phyloP scores from a whole-genome alignment of 176 grass and related monocot species.

The Saccharum officinarum region DNA sequence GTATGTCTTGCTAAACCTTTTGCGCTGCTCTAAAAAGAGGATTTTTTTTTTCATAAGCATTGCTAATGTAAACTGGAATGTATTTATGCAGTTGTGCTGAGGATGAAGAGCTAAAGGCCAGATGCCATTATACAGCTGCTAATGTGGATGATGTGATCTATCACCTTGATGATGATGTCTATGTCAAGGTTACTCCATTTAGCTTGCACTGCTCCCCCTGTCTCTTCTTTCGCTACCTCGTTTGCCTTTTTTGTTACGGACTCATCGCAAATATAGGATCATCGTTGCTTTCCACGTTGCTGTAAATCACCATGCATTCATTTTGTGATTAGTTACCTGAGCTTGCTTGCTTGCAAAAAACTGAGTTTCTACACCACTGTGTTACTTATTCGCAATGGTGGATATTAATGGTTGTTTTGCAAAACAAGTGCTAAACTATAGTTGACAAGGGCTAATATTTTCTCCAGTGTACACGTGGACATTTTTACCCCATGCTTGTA shows the following conservation, averaged over 20 bases:
- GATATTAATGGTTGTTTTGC: not conserved
- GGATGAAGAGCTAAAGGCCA: conserved; percentile 28
- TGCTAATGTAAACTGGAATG: not conserved
- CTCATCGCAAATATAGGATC: too few species aligned
- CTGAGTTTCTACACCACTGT: not conserved
- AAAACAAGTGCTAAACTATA: not conserved
- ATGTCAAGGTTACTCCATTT: conserved; percentile 54
- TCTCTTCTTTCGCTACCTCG: too few species aligned
- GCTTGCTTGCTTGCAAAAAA: not conserved
- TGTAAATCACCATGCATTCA: not conserved
- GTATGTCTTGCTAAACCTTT: conserved; percentile 1
- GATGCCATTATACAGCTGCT: conserved; percentile 43
- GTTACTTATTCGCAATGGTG: not conserved
- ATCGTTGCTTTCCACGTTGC: not conserved
- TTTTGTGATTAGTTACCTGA: not conserved
- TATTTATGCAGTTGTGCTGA: conserved; percentile 22
- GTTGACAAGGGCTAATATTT: not conserved
- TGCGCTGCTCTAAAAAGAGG: not conserved
- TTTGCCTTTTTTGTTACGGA: too few species aligned
- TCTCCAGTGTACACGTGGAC: not conserved
- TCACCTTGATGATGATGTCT: conserved; percentile 59
- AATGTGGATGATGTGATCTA: conserved; percentile 55
- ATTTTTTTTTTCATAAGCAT: not conserved
- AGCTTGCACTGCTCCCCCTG: not conserved
- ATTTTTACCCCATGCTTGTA: not conserved